Evolutionary conservation across 2,329 filamentous ascomycete species (phyloP).

Genomic region (Calonectria hongkongensis): DNA sequence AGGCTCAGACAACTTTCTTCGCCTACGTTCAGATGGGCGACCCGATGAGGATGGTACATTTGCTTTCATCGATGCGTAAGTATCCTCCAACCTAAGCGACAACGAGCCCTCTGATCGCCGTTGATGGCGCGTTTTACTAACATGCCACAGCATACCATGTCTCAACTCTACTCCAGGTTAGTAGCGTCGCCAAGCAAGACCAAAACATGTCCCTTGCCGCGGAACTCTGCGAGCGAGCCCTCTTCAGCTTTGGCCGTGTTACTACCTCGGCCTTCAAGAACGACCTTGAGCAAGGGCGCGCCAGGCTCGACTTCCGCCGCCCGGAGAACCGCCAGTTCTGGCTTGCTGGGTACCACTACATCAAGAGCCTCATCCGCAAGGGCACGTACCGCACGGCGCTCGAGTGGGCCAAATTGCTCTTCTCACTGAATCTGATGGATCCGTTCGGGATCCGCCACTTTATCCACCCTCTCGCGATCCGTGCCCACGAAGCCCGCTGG

Average conservation of each 20-base stretch:
- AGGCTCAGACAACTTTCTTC: slow-evolving; percentile 85
- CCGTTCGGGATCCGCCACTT: slow-evolving; percentile 89
- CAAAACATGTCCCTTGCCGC: slow-evolving; percentile 90
- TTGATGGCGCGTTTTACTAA: slow-evolving; percentile 13
- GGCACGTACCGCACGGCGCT: slow-evolving; percentile 96
- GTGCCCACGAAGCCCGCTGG: slow-evolving; percentile 84
- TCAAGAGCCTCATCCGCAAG: slow-evolving; percentile 88
- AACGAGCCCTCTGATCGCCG: neutral
- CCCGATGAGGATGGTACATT: slow-evolving; percentile 85
- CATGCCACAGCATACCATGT: slow-evolving; percentile 84
- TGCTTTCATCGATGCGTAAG: slow-evolving; percentile 71
- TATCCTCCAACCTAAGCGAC: slow-evolving; percentile 34
- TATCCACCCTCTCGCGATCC: slow-evolving; percentile 89
- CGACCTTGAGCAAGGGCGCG: slow-evolving; percentile 85
- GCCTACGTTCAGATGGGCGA: slow-evolving; percentile 88
- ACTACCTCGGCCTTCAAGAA: slow-evolving; percentile 88
- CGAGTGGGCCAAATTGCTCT: slow-evolving; percentile 92
- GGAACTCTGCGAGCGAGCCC: slow-evolving; percentile 90
- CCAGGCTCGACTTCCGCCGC: slow-evolving; percentile 85
- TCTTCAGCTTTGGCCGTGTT: slow-evolving; percentile 95
- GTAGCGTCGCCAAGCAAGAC: slow-evolving; percentile 93
- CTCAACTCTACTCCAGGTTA: slow-evolving; percentile 94
- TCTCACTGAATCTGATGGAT: slow-evolving; percentile 84
- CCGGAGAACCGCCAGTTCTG: slow-evolving; percentile 95
- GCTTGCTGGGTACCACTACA: slow-evolving; percentile 92